Percentiles rank a stretch among this genome's conserved stretches.
Conservation (phyloP, 2,329 filamentous ascomycete genomes). For the Lecanosticta acicola region DNA sequence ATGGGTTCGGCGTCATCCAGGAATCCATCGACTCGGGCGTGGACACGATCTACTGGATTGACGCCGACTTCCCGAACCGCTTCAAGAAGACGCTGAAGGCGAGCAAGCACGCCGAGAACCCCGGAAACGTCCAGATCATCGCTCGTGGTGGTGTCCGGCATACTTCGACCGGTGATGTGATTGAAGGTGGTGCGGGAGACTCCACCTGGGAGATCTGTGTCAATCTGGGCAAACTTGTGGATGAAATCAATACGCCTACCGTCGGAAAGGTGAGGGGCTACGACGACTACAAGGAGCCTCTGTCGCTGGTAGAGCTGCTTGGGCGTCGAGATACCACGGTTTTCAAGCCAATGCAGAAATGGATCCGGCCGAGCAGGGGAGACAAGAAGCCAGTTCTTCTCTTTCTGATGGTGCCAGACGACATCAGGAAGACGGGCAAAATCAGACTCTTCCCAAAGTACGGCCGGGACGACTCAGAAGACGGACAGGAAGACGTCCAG, state of each 20-base stretch:
- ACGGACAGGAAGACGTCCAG: too few relatives aligned
- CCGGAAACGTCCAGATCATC: conserved; percentile 9
- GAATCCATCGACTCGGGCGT: not conserved
- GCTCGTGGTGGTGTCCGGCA: conserved; percentile 1
- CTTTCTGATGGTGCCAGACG: not conserved
- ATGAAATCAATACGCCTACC: not conserved
- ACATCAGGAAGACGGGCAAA: not conserved
- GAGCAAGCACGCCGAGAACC: not conserved
- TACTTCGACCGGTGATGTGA: not conserved
- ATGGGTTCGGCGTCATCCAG: conserved; percentile 9
- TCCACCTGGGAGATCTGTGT: not conserved
- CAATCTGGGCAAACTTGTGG: not conserved
- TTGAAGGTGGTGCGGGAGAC: not conserved
- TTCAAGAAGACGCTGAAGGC: conserved; percentile 3
- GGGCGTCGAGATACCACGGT: too few relatives aligned
- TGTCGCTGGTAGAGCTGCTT: not conserved
- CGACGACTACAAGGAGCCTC: not conserved
- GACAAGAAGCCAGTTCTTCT: not conserved
- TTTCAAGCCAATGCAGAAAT: too few relatives aligned
- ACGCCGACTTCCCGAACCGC: conserved; percentile 5
- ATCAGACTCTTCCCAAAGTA: not conserved
- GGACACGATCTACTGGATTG: conserved; percentile 5
- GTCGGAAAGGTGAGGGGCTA: not conserved
- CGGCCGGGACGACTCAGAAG: not conserved
- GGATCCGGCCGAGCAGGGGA: not conserved